These are phyloP conservation scores for Starmerella potacharoeniae DNA, from an alignment of 805 yeast genomes.

Conservation along the genomic window DNA sequence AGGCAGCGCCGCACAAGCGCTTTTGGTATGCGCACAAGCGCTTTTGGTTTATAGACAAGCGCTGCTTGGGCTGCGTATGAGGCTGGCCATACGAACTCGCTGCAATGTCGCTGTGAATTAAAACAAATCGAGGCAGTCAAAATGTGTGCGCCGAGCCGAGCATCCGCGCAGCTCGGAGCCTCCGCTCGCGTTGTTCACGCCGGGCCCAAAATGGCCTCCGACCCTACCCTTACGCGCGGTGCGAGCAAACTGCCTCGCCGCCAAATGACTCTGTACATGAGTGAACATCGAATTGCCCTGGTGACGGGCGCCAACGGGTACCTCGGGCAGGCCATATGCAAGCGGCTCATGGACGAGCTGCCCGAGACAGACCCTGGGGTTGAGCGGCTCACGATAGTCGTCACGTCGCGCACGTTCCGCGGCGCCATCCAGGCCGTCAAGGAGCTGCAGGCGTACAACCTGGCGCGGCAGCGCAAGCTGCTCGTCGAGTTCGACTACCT, in stretches of 20 bases:
- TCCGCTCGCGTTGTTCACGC: too few relatives aligned
- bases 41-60: too few relatives aligned
- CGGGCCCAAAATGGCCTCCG: too few relatives aligned
- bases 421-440: slow-evolving; percentile 67
- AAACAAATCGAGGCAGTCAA: too few relatives aligned
- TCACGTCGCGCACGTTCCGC: slow-evolving; percentile 81
- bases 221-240: not conserved
- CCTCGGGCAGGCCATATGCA: slow-evolving; percentile 77
- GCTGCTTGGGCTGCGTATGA: too few relatives aligned
- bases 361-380: slow-evolving; percentile 31
- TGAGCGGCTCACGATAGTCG: slow-evolving; percentile 59
- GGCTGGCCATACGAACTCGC: too few relatives aligned
- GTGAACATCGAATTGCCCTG: slow-evolving; percentile 25
- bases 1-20: too few relatives aligned
- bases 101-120: too few relatives aligned
- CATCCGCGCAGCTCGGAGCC: too few relatives aligned
- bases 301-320: slow-evolving; percentile 42
- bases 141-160: too few relatives aligned
- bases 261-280: slow-evolving; percentile 3
- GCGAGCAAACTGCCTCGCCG: not conserved
- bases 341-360: slow-evolving; percentile 55
- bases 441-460: slow-evolving; percentile 31
- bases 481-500: slow-evolving; percentile 76
- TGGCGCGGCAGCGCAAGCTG: slow-evolving; percentile 35
- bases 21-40: too few relatives aligned